Percentiles rank a stretch among this genome's conserved stretches.
These are phyloP conservation scores for Suillus spraguei DNA, from an alignment of 768 basidiomycete species.

Conservation along the genomic window DNA sequence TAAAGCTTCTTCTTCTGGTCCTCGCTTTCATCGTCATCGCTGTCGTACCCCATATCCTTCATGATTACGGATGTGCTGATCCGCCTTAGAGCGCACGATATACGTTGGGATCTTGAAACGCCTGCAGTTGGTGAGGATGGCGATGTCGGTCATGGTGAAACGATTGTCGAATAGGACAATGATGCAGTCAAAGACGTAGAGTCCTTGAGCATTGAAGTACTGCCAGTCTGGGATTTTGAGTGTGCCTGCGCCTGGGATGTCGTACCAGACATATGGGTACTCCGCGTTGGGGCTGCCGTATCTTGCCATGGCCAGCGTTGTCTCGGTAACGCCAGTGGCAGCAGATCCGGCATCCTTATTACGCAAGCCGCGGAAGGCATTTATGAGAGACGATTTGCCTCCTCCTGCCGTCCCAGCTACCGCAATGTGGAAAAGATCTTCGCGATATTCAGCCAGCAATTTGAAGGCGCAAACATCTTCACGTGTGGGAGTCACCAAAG, in stretches of 20 bases:
- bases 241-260: conserved; percentile 39
- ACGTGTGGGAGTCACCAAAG: conserved; percentile 26
- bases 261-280: conserved; percentile 35
- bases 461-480: conserved; percentile 22
- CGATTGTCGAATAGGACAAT: conserved; percentile 37
- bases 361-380: conserved; percentile 35
- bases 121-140: conserved; percentile 33
- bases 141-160: conserved; percentile 36
- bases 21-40: too few species aligned
- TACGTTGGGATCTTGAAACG: conserved; percentile 36
- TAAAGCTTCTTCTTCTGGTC: conserved; percentile 16
- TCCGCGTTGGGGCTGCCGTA: conserved; percentile 22
- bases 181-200: conserved; percentile 39
- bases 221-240: conserved; percentile 35
- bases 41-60: not conserved
- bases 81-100: conserved; percentile 40
- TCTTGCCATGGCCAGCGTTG: conserved; percentile 26
- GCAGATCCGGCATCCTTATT: conserved; percentile 24
- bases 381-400: conserved; percentile 40
- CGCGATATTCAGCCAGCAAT: conserved; percentile 18
- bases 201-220: conserved; percentile 39
- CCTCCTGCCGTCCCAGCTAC: conserved; percentile 35
- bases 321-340: conserved; percentile 32
- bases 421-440: conserved; percentile 34
- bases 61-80: conserved; percentile 31